phyloP scores from a whole-genome alignment of 768 basidiomycete genomes.

The Albatrellus ellisii region DNA sequence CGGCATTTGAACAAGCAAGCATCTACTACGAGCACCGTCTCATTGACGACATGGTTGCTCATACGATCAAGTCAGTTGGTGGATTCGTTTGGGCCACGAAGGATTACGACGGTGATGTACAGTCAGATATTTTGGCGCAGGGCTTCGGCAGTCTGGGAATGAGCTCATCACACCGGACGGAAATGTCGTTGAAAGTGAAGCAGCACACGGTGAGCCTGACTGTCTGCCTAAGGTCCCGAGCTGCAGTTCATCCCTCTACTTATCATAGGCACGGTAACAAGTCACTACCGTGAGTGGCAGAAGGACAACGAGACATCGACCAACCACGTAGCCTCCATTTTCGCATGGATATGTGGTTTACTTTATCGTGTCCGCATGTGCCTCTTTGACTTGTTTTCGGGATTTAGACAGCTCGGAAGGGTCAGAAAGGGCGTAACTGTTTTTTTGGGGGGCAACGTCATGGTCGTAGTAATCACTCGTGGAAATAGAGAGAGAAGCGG shows the following conservation, averaged over 20 bases:
- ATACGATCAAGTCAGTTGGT: slow-evolving; percentile 90
- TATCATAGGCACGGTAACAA: slow-evolving; percentile 73
- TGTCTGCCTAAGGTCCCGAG: too few relatives aligned
- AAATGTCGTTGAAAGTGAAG: slow-evolving; percentile 84
- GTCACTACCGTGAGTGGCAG: slow-evolving; percentile 95
- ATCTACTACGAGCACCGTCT: slow-evolving; percentile 95
- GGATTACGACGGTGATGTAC: slow-evolving; percentile 45
- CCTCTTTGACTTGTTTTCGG: too few relatives aligned
- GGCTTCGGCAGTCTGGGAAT: slow-evolving; percentile 94
- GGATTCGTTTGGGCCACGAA: slow-evolving; percentile 66
- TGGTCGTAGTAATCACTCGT: too few relatives aligned
- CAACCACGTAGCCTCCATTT: slow-evolving; percentile 97
- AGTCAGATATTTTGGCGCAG: slow-evolving; percentile 92
- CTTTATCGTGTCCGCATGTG: slow-evolving; percentile 84
- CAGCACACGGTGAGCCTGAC: slow-evolving; percentile 79
- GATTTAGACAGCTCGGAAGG: too few relatives aligned
- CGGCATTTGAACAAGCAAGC: slow-evolving; percentile 49
- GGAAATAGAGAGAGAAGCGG: too few relatives aligned
- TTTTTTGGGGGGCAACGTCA: too few relatives aligned
- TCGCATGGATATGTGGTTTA: slow-evolving; percentile 95
- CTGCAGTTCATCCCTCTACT: too few relatives aligned
- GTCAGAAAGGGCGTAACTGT: too few relatives aligned
- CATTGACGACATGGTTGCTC: slow-evolving; percentile 98
- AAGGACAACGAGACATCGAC: slow-evolving; percentile 97
- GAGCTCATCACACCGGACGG: slow-evolving; percentile 95